Conservation (phyloP, 805 yeast species). For the Barnettozyma sucrosica region DNA sequence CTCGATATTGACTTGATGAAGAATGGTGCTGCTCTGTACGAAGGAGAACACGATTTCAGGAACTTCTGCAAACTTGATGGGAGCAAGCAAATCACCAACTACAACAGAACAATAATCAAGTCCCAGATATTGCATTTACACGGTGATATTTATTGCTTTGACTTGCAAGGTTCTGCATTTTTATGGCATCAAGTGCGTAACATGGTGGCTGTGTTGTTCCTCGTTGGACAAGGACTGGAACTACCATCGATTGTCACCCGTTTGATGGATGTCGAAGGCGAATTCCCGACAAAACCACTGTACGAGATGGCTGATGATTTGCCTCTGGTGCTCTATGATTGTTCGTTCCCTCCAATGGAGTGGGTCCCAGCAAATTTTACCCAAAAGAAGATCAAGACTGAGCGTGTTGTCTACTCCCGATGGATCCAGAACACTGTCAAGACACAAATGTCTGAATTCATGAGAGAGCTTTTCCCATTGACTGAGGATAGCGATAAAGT, state of each 20-base stretch:
- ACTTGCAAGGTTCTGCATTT: conserved; percentile 83
- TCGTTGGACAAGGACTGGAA: conserved; percentile 78
- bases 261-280: conserved; percentile 47
- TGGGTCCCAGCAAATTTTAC: conserved; percentile 43
- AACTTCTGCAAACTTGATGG: conserved; percentile 95
- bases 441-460: conserved; percentile 38
- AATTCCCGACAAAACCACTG: conserved; percentile 61
- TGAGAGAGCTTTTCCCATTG: conserved; percentile 20
- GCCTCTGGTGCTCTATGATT: conserved; percentile 83
- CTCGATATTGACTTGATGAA: conserved; percentile 65
- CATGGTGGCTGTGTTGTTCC: conserved; percentile 78
- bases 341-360: conserved; percentile 64
- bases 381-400: conserved; percentile 36
- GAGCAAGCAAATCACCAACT: conserved; percentile 83
- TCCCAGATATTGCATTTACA: conserved; percentile 40
- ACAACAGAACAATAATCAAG: conserved; percentile 52
- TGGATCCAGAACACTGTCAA: conserved; percentile 56
- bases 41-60: conserved; percentile 85
- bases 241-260: conserved; percentile 47
- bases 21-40: conserved; percentile 53
- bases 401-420: conserved; percentile 40
- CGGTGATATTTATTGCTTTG: conserved; percentile 57
- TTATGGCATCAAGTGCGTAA: conserved; percentile 98
- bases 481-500: conserved; percentile 8
- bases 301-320: conserved; percentile 88